Base-by-base conservation (phyloP, 257 asterid species). In the Solanum boliviense region DNA sequence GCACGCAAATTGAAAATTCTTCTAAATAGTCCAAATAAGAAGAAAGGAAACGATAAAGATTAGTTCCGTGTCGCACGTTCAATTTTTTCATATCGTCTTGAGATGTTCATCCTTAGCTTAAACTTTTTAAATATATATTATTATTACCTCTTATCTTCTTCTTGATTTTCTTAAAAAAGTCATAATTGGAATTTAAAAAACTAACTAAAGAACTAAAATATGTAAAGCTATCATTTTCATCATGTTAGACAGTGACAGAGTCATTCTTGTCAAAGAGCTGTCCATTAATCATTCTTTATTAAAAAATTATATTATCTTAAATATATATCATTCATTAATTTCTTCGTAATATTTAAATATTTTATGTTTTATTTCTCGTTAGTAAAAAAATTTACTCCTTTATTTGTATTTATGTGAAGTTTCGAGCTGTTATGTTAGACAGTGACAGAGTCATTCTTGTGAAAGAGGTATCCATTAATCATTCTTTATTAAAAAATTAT, bases 1-100 rank as follows among this genome's bases (percentile, higher is more conserved):
- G 6, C 3, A 62, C 5, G 5, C 12, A 1, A 16, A 0, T 23
- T 0, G 0, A n/a, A 11, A 11, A 10, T n/a, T 2, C 2, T 65
- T 4, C 1, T 10, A 25, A n/a, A 4, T 10, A 9, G 6, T 9
- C 6, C 27, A n/a, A 65, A 23, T 7, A 20, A 23, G 15, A 65
- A 27, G 36, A 68, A 68, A 27, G 1, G 4, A 1, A 68, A 13
- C 20, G 15, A 67, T 70, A 70, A 70, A 29, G 11, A 70, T 71
- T 35, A 18, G 81, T 34, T 39, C 4, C 81, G 81, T 20, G 46
- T 32, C 15, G 46, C 18, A 32, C 25, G 48, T 73, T 73, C 4
- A 32, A 16, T 16, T 71, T 16, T 16, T 4, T 71, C 25, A 71
- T 32, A 71, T 32, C 23, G 9, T 25, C 31, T 6, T 68, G 10